phyloP scores from a whole-genome alignment of 768 basidiomycete genomes.

The Tremella mesenterica region DNA sequence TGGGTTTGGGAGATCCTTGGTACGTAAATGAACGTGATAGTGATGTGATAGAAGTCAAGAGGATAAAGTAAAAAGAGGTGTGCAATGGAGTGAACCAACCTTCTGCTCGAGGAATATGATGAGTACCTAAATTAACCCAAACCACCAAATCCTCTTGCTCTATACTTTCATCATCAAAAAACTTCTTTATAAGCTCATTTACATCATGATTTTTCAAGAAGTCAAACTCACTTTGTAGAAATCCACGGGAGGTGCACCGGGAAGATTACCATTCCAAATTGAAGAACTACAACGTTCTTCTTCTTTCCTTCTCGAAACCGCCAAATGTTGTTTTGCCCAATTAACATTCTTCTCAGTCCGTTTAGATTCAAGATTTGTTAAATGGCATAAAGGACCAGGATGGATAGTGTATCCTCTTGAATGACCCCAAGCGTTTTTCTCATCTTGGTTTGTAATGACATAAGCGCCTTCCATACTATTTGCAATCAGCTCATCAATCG shows the following conservation, averaged over 20 bases:
- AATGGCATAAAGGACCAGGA: slow-evolving; percentile 53
- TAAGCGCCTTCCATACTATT: slow-evolving; percentile 51
- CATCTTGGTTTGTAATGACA: slow-evolving; percentile 53
- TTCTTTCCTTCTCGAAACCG: slow-evolving; percentile 56
- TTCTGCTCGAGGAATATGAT: slow-evolving; percentile 60
- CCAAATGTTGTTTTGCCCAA: slow-evolving; percentile 60
- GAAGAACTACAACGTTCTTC: slow-evolving; percentile 55
- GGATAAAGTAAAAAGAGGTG: no score
- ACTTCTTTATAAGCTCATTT: slow-evolving; percentile 38
- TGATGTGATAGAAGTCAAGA: neutral
- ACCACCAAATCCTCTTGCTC: slow-evolving; percentile 59
- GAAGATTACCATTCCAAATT: slow-evolving; percentile 60
- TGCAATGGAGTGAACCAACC: no score
- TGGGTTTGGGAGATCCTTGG: no score
- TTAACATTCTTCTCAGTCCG: slow-evolving; percentile 57
- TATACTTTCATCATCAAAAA: slow-evolving; percentile 58
- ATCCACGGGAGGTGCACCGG: slow-evolving; percentile 45
- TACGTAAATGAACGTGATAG: neutral
- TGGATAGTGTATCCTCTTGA: slow-evolving; percentile 58
- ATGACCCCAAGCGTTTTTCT: slow-evolving; percentile 54
- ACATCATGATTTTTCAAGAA: neutral
- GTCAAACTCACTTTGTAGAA: slow-evolving; percentile 12
- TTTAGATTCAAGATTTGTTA: slow-evolving; percentile 51
- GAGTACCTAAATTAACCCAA: slow-evolving; percentile 61
- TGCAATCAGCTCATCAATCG: neutral